Evolutionary conservation across 768 basidiomycete genomes (phyloP).

Genomic region (Boletus vinaceobasis): DNA sequence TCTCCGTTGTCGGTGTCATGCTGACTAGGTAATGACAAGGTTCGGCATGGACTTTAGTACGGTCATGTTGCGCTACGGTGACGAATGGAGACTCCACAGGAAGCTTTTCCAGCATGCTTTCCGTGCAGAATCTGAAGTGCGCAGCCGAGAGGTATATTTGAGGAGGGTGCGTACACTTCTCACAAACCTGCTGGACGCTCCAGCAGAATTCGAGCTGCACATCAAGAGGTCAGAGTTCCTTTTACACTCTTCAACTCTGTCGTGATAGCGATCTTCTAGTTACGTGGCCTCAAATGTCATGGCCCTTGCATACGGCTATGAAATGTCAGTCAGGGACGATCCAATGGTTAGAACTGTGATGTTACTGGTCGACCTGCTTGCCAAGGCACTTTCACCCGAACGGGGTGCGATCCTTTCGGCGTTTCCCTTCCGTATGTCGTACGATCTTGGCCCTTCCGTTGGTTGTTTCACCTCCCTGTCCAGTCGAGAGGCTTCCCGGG

Average conservation of each 20-base stretch:
- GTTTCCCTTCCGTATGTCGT: conserved; percentile 22
- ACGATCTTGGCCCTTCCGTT: not conserved
- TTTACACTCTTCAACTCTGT: not conserved
- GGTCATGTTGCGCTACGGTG: conserved; percentile 27
- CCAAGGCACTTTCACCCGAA: conserved; percentile 20
- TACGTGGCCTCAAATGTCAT: conserved; percentile 26
- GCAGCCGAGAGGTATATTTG: conserved; percentile 20
- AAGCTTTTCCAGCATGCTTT: conserved; percentile 29
- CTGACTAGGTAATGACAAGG: conserved; percentile 7
- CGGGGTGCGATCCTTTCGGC: conserved; percentile 17
- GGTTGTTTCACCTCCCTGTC: not conserved
- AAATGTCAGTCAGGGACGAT: conserved; percentile 15
- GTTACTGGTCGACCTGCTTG: conserved; percentile 17
- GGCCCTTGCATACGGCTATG: conserved; percentile 27
- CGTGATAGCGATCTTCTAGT: conserved; percentile 1
- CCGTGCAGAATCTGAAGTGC: conserved; percentile 18
- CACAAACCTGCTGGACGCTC: conserved; percentile 18
- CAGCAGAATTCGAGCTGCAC: conserved; percentile 23
- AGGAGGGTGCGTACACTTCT: conserved; percentile 20
- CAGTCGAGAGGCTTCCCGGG: conserved; percentile 21
- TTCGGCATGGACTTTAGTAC: conserved; percentile 29
- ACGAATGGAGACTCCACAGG: conserved; percentile 31
- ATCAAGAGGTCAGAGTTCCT: conserved; percentile 15
- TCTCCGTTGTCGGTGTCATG: not conserved
- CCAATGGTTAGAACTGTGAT: conserved; percentile 20